Evolutionary conservation across 768 basidiomycete species (phyloP).

Genomic region (Naganishia antarctica): DNA sequence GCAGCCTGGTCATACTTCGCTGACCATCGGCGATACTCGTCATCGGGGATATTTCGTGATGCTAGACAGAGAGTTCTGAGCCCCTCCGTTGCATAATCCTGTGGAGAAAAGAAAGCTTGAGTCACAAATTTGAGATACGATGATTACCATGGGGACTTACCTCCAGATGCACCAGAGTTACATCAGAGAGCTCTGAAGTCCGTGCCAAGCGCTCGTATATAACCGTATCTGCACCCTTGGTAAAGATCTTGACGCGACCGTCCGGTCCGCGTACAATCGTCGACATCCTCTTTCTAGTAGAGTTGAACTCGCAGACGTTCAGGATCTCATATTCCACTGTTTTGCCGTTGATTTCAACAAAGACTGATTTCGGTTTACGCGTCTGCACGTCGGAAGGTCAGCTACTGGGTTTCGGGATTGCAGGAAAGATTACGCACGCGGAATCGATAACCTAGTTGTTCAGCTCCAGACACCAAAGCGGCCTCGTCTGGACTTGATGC

Average conservation of each 20-base stretch:
- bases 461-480: slow-evolving; percentile 88
- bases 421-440: slow-evolving; percentile 65
- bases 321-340: slow-evolving; percentile 79
- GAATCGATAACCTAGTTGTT: slow-evolving; percentile 85
- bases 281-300: slow-evolving; percentile 95
- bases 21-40: slow-evolving; percentile 86
- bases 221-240: slow-evolving; percentile 96
- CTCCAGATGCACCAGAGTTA: slow-evolving; percentile 84
- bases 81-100: slow-evolving; percentile 95
- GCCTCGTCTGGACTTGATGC: slow-evolving; percentile 98
- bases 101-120: background rate
- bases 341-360: slow-evolving; percentile 70
- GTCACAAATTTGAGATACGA: background rate
- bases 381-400: slow-evolving; percentile 55
- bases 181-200: slow-evolving; percentile 71
- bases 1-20: slow-evolving; percentile 85
- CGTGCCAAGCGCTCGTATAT: slow-evolving; percentile 81
- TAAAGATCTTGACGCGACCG: slow-evolving; percentile 88
- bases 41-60: slow-evolving; percentile 81
- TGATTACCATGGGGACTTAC: slow-evolving; percentile 51
- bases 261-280: slow-evolving; percentile 80
- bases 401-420: background rate
- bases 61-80: slow-evolving; percentile 94
- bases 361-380: slow-evolving; percentile 92
- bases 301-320: slow-evolving; percentile 99